phyloP scores from a whole-genome alignment of 129 eudicot species.

The Dittrichia graveolens region DNA sequence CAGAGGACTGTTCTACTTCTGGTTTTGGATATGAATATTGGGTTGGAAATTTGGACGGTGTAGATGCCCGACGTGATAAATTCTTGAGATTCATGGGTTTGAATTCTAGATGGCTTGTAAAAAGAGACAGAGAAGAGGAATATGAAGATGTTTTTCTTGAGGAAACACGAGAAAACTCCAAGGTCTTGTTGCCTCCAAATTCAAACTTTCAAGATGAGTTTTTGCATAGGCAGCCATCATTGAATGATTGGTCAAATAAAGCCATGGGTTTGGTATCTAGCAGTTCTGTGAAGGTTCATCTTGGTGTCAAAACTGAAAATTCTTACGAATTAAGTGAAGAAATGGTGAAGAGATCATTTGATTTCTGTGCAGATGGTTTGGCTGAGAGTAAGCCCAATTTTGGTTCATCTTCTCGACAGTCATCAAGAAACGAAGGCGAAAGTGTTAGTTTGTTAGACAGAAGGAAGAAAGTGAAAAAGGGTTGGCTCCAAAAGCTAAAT shows the following conservation, averaged over 20 bases:
- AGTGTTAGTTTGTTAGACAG: slow-evolving; percentile 17
- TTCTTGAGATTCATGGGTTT: slow-evolving; percentile 65
- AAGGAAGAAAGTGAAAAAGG: slow-evolving; percentile 52
- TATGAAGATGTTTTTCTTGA: slow-evolving; percentile 22
- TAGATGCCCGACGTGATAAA: slow-evolving; percentile 56
- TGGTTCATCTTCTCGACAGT: slow-evolving; percentile 41
- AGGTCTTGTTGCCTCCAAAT: slow-evolving; percentile 15
- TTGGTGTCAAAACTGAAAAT: slow-evolving; percentile 34
- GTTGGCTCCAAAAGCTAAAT: slow-evolving; percentile 63
- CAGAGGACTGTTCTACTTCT: slow-evolving; percentile 46
- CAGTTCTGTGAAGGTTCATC: slow-evolving; percentile 29
- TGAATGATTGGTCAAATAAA: slow-evolving; percentile 34
- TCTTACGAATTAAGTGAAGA: slow-evolving; percentile 44
- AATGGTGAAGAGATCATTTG: slow-evolving; percentile 38
- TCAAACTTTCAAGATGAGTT: slow-evolving; percentile 26
- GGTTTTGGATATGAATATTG: slow-evolving; percentile 57
- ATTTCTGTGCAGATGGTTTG: slow-evolving; percentile 37
- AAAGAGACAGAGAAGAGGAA: slow-evolving; percentile 43
- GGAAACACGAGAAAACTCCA: slow-evolving; percentile 27
- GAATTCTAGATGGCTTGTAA: slow-evolving; percentile 37
- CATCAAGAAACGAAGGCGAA: slow-evolving; percentile 41
- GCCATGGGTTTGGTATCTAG: slow-evolving; percentile 25
- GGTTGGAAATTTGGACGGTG: slow-evolving; percentile 51
- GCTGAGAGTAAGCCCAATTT: slow-evolving; percentile 36
- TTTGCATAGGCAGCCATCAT: slow-evolving; percentile 42